Conservation (phyloP, 495 filamentous ascomycete species). For the Penicillium taxi region DNA sequence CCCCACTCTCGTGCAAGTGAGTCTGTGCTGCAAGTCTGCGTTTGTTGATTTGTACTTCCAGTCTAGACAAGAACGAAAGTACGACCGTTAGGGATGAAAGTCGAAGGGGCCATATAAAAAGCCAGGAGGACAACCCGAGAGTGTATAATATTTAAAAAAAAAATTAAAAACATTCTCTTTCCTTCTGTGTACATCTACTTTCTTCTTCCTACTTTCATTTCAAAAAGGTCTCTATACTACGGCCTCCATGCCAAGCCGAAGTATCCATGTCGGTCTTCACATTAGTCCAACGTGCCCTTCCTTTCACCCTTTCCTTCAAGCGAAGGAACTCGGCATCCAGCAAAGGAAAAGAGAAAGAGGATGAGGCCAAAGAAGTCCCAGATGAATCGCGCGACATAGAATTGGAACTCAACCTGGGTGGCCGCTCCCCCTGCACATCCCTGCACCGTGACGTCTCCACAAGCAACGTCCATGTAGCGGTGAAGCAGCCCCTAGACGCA, state of each 20-base stretch:
- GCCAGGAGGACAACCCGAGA: not conserved
- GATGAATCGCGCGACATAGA: not conserved
- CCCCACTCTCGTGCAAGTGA: not conserved
- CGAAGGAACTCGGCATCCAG: slow-evolving; percentile 9
- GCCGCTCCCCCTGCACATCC: not conserved
- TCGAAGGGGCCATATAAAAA: not conserved
- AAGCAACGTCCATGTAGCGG: slow-evolving; percentile 22
- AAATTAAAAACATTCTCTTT: no score
- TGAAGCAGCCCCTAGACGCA: slow-evolving; percentile 13
- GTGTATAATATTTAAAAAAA: no score
- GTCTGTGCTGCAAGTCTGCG: slow-evolving; percentile 5
- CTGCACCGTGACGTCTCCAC: slow-evolving; percentile 19
- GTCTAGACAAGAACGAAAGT: slow-evolving; percentile 1
- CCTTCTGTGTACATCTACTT: not conserved
- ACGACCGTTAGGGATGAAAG: slow-evolving; percentile 8
- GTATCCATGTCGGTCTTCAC: slow-evolving; percentile 18
- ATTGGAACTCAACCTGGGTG: not conserved
- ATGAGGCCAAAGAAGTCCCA: not conserved
- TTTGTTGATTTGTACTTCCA: slow-evolving; percentile 9
- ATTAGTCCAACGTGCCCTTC: slow-evolving; percentile 20
- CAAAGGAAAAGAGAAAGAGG: slow-evolving; percentile 16
- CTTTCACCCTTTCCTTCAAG: slow-evolving; percentile 16
- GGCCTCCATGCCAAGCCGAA: slow-evolving; percentile 3
- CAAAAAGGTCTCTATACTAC: not conserved
- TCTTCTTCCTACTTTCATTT: not conserved